Base-by-base conservation (phyloP, 805 yeast species). In the Kluyveromyces aestuarii region DNA sequence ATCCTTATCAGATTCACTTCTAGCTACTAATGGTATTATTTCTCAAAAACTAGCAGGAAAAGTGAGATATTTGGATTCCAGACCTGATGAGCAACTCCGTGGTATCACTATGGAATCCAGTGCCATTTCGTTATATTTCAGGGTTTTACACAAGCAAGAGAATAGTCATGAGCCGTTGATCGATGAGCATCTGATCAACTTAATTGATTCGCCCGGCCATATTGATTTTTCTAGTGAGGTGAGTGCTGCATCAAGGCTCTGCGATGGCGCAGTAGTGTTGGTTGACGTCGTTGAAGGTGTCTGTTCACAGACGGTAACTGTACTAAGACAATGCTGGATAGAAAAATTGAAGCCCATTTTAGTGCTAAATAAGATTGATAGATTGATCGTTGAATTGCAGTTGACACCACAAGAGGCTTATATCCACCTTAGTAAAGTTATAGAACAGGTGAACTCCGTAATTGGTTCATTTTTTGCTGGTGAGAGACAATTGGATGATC, bases 121-220 rank as follows among this genome's bases (percentile, higher is more conserved):
- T 39, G 98, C 98, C 0, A 89, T 93, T 19, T 90, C 97, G 0
- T 70, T 93, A n/a, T 90, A 85, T 61, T 93, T 91, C 68, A 80
- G 84, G 60, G 81, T 88, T 3, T 68, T 82, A 52, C 74, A 71
- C 51, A 70, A 69, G 48, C 70, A 66, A 41, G 66, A 64, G 39
- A 74, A 69, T 6, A 60, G 57, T 2, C 69, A 71, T 10, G 82
- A 67, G 50, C 73, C 74, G 18, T 50, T 69, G n/a, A 76, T 83
- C 38, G 79, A 79, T 40, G 96, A 93, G 60, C 86, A 87, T 66
- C 70, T 93, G 48, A 84, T 93, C 61, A 93, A 93, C 62, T 75
- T 93, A 58, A 91, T 93, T 50, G 99, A 93, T 67, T 91, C 98
- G 0, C 99, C 99, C 0, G 99, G 99, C n/a, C 99, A 93, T 60